These are phyloP conservation scores for Apiotrichum montevideense DNA, from an alignment of 1,284 basidiomycete genomes.

Conservation along the genomic window DNA sequence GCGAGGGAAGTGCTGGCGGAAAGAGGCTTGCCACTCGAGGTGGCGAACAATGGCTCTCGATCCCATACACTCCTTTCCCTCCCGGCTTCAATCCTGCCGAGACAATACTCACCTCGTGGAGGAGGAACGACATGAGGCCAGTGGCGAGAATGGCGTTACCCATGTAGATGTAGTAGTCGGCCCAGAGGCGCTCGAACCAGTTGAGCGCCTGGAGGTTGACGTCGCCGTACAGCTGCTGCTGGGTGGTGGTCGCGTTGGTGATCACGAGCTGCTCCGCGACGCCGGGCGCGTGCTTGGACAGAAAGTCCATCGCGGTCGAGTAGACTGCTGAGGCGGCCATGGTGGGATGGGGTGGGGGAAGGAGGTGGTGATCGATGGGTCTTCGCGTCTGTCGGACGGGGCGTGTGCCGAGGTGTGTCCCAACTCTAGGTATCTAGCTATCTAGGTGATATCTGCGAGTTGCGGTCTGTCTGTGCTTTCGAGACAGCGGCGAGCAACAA, in stretches of 20 bases:
- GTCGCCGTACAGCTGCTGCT: conserved; percentile 43
- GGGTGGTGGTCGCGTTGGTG: conserved; percentile 38
- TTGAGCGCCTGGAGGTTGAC: conserved; percentile 61
- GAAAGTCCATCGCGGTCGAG: conserved; percentile 32
- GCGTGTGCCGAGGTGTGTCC: neutral
- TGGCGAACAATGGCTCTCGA: no score
- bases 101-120: conserved; percentile 71
- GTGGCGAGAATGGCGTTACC: conserved; percentile 92
- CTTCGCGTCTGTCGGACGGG: neutral
- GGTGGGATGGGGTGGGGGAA: conserved; percentile 1
- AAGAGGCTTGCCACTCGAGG: no score
- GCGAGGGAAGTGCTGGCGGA: no score
- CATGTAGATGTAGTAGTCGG: conserved; percentile 72
- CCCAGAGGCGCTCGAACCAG: conserved; percentile 75
- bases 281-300: conserved; percentile 38
- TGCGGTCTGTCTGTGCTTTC: neutral
- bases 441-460: neutral
- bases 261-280: conserved; percentile 36
- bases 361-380: neutral
- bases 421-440: no score
- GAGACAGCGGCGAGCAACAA: no score
- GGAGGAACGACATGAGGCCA: conserved; percentile 83
- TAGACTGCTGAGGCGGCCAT: conserved; percentile 23
- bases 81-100: no score
- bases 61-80: no score